These are phyloP conservation scores for Aureobasidium melanogenum DNA, from an alignment of 2,329 filamentous ascomycete genomes.

Conservation along the genomic window DNA sequence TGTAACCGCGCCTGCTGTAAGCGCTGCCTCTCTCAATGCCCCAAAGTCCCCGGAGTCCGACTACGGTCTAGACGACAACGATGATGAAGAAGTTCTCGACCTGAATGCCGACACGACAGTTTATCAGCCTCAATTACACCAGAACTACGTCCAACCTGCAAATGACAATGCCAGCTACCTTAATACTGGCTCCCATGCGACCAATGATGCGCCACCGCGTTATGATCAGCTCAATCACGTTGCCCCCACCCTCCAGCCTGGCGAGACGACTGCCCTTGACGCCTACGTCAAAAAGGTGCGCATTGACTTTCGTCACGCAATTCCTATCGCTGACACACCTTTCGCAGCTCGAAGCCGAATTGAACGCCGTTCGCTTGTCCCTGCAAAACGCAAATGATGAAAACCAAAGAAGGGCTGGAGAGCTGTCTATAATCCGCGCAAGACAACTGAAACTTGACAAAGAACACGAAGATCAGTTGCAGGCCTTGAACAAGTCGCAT, in stretches of 20 bases:
- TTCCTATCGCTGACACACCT: neutral
- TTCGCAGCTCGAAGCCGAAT: constrained; percentile 35
- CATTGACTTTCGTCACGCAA: neutral
- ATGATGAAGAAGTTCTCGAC: constrained; percentile 38
- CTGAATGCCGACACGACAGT: constrained; percentile 31
- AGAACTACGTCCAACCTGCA: neutral
- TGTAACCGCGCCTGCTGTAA: neutral
- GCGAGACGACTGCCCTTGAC: neutral
- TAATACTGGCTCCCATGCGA: neutral
- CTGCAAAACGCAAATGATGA: constrained; percentile 36
- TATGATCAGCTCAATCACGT: neutral
- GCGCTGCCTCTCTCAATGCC: neutral
- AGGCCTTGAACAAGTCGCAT: constrained; percentile 53
- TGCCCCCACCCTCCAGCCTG: neutral
- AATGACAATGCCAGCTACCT: neutral
- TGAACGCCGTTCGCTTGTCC: constrained; percentile 28
- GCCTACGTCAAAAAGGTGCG: neutral
- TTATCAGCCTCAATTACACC: constrained; percentile 16
- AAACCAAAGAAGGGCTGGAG: constrained; percentile 58
- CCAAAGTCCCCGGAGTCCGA: constrained; percentile 26
- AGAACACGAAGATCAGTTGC: constrained; percentile 55
- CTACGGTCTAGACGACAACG: constrained; percentile 31
- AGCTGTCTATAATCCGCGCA: constrained; percentile 65
- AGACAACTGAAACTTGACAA: constrained; percentile 55
- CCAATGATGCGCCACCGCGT: neutral